These are phyloP conservation scores for Thermothelomyces thermophilus DNA, from an alignment of 2,329 filamentous ascomycete species.

Conservation along the genomic window DNA sequence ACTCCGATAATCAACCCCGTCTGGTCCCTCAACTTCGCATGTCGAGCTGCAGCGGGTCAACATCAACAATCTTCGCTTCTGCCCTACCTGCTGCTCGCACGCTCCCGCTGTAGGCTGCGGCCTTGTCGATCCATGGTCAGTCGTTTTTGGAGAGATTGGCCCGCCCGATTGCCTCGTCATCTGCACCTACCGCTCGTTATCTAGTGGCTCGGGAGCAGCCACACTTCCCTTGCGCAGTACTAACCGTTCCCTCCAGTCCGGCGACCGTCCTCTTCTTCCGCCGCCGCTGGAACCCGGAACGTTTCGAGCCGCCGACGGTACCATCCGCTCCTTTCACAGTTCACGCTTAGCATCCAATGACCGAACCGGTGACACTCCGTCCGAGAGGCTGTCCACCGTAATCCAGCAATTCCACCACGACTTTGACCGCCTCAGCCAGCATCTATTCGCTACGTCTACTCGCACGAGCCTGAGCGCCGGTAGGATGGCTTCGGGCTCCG, in stretches of 20 bases:
- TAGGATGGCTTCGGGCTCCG: constrained; percentile 33
- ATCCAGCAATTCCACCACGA: constrained; percentile 36
- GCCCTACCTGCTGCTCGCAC: background rate
- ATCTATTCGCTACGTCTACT: constrained; percentile 3
- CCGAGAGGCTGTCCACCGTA: constrained; percentile 37
- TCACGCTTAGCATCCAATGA: constrained; percentile 33
- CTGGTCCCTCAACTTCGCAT: background rate
- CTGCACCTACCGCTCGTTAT: background rate
- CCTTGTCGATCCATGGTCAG: constrained; percentile 32
- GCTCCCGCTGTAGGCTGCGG: background rate
- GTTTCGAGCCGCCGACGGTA: constrained; percentile 23
- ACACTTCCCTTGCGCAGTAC: background rate
- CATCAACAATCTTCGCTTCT: background rate
- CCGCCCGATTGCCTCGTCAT: background rate
- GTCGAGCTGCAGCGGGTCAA: background rate
- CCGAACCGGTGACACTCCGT: constrained; percentile 34
- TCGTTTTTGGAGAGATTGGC: constrained; percentile 4
- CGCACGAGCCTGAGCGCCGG: constrained; percentile 20
- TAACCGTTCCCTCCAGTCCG: constrained; percentile 25
- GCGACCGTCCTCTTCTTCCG: constrained; percentile 25
- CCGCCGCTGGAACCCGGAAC: constrained; percentile 10
- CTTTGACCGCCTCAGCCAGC: constrained; percentile 22
- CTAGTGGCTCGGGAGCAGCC: background rate
- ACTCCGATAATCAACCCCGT: background rate
- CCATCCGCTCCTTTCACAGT: constrained; percentile 28